Evolutionary conservation across 169 alveolate species (phyloP).

Genomic region (Sarcocystis neurona): DNA sequence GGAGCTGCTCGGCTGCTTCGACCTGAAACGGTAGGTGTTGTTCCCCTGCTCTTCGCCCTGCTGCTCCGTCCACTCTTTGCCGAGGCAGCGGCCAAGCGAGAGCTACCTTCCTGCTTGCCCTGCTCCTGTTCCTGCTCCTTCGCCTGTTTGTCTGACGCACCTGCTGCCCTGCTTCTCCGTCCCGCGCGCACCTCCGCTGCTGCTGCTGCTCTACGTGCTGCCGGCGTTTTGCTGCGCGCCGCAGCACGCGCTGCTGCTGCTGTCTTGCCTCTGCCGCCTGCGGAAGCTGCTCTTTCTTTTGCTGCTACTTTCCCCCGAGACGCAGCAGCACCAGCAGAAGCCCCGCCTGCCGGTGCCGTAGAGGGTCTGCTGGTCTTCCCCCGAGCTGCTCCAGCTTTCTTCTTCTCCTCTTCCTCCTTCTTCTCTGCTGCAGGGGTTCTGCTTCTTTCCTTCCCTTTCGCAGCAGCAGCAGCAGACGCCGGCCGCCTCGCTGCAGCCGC

Average conservation of each 20-base stretch:
- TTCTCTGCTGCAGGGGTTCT: not conserved
- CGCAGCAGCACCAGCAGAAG: too few relatives aligned
- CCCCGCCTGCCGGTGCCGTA: too few relatives aligned
- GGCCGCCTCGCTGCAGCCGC: not conserved
- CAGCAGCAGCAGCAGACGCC: not conserved
- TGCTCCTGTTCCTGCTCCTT: not conserved
- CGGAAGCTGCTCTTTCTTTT: not conserved
- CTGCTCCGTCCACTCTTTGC: too few relatives aligned
- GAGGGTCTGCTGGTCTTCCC: too few relatives aligned
- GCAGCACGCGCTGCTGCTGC: not conserved
- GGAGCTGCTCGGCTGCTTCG: too few relatives aligned
- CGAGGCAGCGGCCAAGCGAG: too few relatives aligned
- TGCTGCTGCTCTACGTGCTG: not conserved
- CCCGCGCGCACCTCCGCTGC: too few relatives aligned
- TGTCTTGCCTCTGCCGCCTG: slow-evolving; percentile 4
- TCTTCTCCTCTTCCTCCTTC: not conserved
- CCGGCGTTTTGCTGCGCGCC: not conserved
- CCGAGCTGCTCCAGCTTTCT: not conserved
- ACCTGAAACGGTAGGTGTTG: too few relatives aligned
- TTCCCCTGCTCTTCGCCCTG: too few relatives aligned
- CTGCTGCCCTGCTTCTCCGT: not conserved
- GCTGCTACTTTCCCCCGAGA: not conserved
- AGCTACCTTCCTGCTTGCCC: too few relatives aligned
- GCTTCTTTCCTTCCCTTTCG: not conserved
- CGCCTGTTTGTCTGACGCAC: not conserved